phyloP scores from a whole-genome alignment of 2,329 filamentous ascomycete genomes.

The Trichoderma sp. region DNA sequence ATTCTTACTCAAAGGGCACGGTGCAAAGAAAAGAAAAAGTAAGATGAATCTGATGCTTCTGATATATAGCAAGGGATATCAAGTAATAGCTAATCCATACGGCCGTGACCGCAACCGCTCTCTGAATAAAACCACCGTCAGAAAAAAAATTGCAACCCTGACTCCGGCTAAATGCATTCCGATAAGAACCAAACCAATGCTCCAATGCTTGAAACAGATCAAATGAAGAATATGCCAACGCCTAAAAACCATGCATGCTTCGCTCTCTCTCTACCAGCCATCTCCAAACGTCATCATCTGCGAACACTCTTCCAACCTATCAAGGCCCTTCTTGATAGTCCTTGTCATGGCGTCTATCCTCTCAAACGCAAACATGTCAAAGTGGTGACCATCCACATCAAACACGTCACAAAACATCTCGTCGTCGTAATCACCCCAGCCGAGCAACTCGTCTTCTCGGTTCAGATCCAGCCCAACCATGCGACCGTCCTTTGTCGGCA shows the following conservation, averaged over 20 bases:
- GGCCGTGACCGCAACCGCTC: background rate
- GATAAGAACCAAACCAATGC: background rate
- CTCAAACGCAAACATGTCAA: constrained; percentile 44
- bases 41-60: background rate
- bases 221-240: background rate
- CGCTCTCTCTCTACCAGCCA: background rate
- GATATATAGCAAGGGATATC: background rate
- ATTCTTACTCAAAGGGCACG: background rate
- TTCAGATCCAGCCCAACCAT: constrained; percentile 45
- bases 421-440: constrained; percentile 51
- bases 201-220: background rate
- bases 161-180: background rate
- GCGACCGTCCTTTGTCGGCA: constrained; percentile 36
- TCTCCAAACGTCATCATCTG: constrained; percentile 21
- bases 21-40: background rate
- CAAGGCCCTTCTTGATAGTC: constrained; percentile 28
- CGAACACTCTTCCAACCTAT: constrained; percentile 19
- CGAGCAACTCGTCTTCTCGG: constrained; percentile 45
- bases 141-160: background rate
- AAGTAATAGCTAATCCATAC: background rate
- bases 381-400: constrained; percentile 56
- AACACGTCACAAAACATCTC: constrained; percentile 47
- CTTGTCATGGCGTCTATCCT: constrained; percentile 33
- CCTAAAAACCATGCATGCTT: background rate
- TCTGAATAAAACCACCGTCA: background rate